Evolutionary conservation across 2,329 filamentous ascomycete genomes (phyloP).

Genomic region (Rhynchosporium graminicola): DNA sequence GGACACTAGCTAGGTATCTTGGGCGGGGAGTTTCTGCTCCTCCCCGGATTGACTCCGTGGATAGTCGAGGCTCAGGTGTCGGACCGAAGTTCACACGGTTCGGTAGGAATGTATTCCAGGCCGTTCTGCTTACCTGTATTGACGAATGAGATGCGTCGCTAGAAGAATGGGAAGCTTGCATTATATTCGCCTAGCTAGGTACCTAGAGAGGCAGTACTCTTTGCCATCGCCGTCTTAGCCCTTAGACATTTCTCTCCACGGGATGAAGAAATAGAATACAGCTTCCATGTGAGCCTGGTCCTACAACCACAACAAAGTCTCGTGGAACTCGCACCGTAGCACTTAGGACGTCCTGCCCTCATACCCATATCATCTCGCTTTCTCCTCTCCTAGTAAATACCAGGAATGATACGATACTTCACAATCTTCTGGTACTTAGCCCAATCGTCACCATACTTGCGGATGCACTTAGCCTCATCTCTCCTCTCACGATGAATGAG

Average conservation of each 20-base stretch:
- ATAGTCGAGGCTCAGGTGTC: not conserved
- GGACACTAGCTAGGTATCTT: no score
- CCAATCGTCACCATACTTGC: conserved; percentile 94
- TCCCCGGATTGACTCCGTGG: no score
- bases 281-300: conserved; percentile 4
- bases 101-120: no score
- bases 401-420: conserved; percentile 70
- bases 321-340: no score
- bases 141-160: no score
- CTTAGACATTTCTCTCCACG: not conserved
- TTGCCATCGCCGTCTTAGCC: not conserved
- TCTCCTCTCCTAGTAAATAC: conserved; percentile 64
- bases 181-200: not conserved
- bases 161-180: no score
- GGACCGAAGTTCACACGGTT: not conserved
- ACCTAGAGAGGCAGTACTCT: not conserved
- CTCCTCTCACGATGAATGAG: conserved; percentile 83
- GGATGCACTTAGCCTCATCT: conserved; percentile 87
- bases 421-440: conserved; percentile 83
- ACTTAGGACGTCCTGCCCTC: no score
- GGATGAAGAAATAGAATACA: conserved; percentile 1
- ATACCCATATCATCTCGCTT: not conserved
- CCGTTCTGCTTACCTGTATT: no score
- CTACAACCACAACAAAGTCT: not conserved
- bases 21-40: no score